Base-by-base conservation (phyloP, 2,329 filamentous ascomycete species). In the Colletotrichum chrysophilum region DNA sequence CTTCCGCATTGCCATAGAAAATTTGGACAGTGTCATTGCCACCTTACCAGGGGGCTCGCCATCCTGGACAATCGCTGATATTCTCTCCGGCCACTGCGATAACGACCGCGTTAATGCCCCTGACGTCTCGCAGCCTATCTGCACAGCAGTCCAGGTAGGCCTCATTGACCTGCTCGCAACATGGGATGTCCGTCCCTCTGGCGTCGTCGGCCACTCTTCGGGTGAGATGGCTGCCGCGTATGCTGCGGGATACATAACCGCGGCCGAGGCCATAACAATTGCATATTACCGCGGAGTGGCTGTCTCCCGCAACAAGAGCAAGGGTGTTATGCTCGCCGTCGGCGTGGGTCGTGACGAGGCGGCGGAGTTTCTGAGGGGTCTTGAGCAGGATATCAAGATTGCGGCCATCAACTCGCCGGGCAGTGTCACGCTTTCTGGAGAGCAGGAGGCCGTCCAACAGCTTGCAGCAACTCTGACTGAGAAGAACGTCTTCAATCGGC, bases 181-280 rank as follows among this genome's bases (percentile, higher is more conserved):
- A 1, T 81, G 80, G 69, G 80, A 81, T 0, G 74, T 88, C 30
- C 62, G 55, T 3, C 83, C 85, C 0, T 26, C 75, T 9, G 82
- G 79, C 3, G 83, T 85, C 0, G 81, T 87, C 6, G 87, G 87
- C 1, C 87, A 89, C 73, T 87, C 85, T 0, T 82, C 79, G 6
- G 87, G 87, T 3, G 87, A 88, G 77, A 86, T 88, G 34, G 86
- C 83, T 0, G 87, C 86, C 3, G 86, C 86, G 1, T 88, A 87
- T 67, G 84, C 85, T 2, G 80, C 82, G 1, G 84, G 86, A 2
- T 71, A 78, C 3, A 72, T 88, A 6, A 80, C 83, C 0, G 77
- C 80, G 1, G 71, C 80, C 14, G 82, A 84, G 8, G 86, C 86
- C 7, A 84, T 87, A 69, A 79, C 78, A 4, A 77, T 82, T 1